A percentile compares a stretch with the other conserved stretches of the same genome.
These are phyloP conservation scores for Asparagopsis taxiformis DNA, from an alignment of 31 red algal species.

Conservation along the genomic window DNA sequence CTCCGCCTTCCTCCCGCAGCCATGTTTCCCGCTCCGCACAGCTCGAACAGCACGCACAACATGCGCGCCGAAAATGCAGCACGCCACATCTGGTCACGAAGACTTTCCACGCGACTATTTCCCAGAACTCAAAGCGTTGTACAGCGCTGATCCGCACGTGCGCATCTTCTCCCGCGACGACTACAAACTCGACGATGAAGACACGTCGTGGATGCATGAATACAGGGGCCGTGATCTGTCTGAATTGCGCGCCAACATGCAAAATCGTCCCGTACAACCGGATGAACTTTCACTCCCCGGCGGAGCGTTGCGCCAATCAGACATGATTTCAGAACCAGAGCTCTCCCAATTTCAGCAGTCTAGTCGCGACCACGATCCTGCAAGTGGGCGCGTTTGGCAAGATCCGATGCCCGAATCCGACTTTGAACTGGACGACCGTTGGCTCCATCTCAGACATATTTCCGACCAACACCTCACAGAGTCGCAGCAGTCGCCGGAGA, in stretches of 20 bases:
- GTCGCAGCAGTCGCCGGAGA: constrained; percentile 4
- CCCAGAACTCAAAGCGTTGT: constrained; percentile 45
- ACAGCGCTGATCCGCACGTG: constrained; percentile 19
- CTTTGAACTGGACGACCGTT: constrained; percentile 19
- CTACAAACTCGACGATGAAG: constrained; percentile 32
- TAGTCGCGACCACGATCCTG: constrained; percentile 10
- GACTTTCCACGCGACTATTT: constrained; percentile 68
- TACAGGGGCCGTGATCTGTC: constrained; percentile 34
- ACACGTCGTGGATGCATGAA: constrained; percentile 27
- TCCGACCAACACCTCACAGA: background rate
- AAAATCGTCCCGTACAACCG: constrained; percentile 4
- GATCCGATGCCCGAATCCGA: constrained; percentile 61
- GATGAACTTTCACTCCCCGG: constrained; percentile 12
- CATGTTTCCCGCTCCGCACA: background rate
- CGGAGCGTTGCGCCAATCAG: constrained; percentile 8
- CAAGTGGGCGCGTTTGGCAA: constrained; percentile 25
- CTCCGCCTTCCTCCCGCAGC: background rate
- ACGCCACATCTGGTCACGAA: background rate
- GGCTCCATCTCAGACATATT: constrained; percentile 20
- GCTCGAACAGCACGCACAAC: background rate
- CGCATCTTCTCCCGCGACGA: constrained; percentile 48
- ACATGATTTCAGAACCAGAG: constrained; percentile 29
- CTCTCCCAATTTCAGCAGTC: constrained; percentile 9
- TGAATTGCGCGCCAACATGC: constrained; percentile 19
- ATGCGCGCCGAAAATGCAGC: background rate